These are phyloP conservation scores for Claviceps africana DNA, from an alignment of 2,329 filamentous ascomycete species.

Conservation along the genomic window DNA sequence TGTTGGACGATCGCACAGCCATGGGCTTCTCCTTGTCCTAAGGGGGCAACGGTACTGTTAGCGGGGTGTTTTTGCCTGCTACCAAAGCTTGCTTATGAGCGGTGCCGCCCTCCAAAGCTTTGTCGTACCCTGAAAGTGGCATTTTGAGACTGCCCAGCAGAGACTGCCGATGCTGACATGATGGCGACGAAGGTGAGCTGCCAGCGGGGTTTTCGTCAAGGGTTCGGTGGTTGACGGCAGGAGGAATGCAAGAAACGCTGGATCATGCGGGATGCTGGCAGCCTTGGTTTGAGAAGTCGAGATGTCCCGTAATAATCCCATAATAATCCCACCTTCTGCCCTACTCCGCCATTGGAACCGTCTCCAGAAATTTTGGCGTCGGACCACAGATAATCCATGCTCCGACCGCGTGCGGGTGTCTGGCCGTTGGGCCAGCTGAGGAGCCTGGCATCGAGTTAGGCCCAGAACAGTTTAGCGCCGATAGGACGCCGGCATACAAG, in stretches of 20 bases:
- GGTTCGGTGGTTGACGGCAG: slow-evolving; percentile 17
- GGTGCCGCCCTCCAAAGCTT: slow-evolving; percentile 12
- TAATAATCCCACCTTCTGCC: slow-evolving; percentile 28
- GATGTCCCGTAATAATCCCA: no score
- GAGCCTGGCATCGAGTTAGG: slow-evolving; percentile 4
- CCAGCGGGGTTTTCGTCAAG: slow-evolving; percentile 13
- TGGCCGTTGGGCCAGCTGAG: slow-evolving; percentile 3
- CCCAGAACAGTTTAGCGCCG: slow-evolving; percentile 13
- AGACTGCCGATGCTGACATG: slow-evolving; percentile 29
- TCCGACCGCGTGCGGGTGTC: slow-evolving; percentile 15
- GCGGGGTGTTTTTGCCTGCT: slow-evolving; percentile 21
- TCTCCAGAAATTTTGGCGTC: slow-evolving; percentile 27
- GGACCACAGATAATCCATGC: slow-evolving; percentile 26
- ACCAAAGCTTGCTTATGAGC: slow-evolving; percentile 12
- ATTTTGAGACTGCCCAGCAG: slow-evolving; percentile 30
- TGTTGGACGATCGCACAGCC: slow-evolving; percentile 91
- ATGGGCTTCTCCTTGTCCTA: slow-evolving; percentile 95
- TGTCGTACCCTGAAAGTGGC: slow-evolving; percentile 42
- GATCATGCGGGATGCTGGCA: slow-evolving; percentile 13
- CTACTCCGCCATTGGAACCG: slow-evolving; percentile 21
- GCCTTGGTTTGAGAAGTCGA: slow-evolving; percentile 19
- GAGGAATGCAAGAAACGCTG: slow-evolving; percentile 14
- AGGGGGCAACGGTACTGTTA: slow-evolving; percentile 20
- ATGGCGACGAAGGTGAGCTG: slow-evolving; percentile 26
- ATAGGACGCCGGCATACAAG: no score